Evolutionary conservation across 2,329 filamentous ascomycete genomes (phyloP), one percentile per base, ranked within the genome.

Genomic region (Fusarium buxicola): DNA sequence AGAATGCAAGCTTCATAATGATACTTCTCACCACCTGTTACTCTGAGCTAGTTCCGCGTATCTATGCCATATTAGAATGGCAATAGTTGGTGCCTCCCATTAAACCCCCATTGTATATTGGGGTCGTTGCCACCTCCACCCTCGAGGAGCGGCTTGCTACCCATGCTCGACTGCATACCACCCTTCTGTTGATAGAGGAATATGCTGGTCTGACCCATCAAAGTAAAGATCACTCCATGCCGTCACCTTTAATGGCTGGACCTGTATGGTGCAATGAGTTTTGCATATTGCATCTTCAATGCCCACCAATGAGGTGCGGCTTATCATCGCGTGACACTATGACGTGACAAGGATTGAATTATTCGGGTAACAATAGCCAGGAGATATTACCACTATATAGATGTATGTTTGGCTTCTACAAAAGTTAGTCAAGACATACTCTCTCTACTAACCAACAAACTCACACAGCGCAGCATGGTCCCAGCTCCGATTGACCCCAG

Each of bases 401-500:
- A 30, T 44, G 15, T 8, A 1, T 3, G 1, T 1, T 21, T 39
- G 31, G 6, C 35, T 15, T 12, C 12, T 6, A 11, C 7, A 5
- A 8, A 7, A 7, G 7, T 31, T 2, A 21, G 21, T 16, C 6
- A 25, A 25, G 6, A 34, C 13, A 38, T 11, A 11, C 5, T 35
- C 0, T 10, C 1, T 4, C 7, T 4, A 10, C n/a, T 32, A 3
- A 24, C 0, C 3, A 5, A 7, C 8, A 10, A 4, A 5, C 2
- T 8, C 2, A 16, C 4, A 8, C 7, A 32, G 3, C 7, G 10
- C 46, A 70, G 10, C 1, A 83, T 82, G 81, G 78, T 76, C 3
- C 87, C 87, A 8, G 81, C 82, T 66, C 82, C 88, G 34, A 88
- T 91, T 64, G 80, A 87, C 52, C 76, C 85, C 6, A 77, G 80